Evolutionary conservation across 257 asterid species (phyloP), one percentile per base, ranked within the genome.

Genomic region (Solanum etuberosum): DNA sequence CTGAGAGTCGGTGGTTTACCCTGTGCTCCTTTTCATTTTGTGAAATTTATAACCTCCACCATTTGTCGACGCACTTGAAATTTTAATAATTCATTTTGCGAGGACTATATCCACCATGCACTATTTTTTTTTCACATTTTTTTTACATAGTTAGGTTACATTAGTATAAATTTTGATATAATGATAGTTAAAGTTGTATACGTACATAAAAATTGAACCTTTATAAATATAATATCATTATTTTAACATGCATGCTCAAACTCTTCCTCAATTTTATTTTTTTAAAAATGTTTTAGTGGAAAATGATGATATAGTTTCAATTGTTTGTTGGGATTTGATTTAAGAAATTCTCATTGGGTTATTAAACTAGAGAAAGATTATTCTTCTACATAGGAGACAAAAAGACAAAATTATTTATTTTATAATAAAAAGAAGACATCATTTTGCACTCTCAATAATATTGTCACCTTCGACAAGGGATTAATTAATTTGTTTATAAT

Each of bases 371-470:
- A 51, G 21, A 13, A 67, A 40, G 9, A 25, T 76, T 57, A 82
- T 84, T 85, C 86, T 80, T 57, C 87, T 80, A 42, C 67, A 40
- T 83, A 85, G 89, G 90, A 77, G 88, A 86, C 88, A 88, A 38
- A 59, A 16, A 74, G 85, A 76, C 48, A 54, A 25, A 74, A 48
- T 9, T 13, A 87, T 35, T 80, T 25, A 37, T 54, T 43, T 25
- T 61, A 42, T 31, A 84, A 42, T 34, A 51, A 61, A 72, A 88
- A 48, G 43, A 81, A 51, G 81, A 29, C 87, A 81, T 84, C 83
- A 85, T 70, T 65, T 86, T 74, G 89, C 87, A 83, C 83, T 87
- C 48, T 57, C 48, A 78, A 43, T 40, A 25, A 68, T 71, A 71
- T 71, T 72, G 81, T 80, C 85, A 46, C 29, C 85, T 29, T 18